Percentiles rank a stretch among this genome's conserved stretches.
Conservation (phyloP, 495 filamentous ascomycete genomes). For the Penicillium daleae region DNA sequence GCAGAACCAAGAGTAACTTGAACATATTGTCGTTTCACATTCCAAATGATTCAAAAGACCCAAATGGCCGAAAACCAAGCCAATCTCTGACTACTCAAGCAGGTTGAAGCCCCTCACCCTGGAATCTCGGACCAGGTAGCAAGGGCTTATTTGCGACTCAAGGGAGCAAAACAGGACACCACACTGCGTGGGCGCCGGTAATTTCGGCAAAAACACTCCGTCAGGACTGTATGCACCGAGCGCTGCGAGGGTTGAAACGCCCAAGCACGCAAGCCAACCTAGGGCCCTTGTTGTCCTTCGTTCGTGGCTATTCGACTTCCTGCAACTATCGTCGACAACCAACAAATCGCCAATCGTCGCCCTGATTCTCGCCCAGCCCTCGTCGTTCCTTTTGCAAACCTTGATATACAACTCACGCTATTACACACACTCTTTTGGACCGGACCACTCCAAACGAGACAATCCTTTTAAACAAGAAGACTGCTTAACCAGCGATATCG, state of each 20-base stretch:
- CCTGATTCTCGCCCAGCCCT: constrained; percentile 24
- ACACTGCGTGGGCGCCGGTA: not conserved
- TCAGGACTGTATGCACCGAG: not conserved
- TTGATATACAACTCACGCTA: constrained; percentile 6
- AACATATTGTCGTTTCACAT: not conserved
- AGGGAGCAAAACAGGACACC: not conserved
- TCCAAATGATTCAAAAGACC: constrained; percentile 5
- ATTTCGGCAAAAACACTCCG: not conserved
- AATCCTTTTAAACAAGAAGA: not conserved
- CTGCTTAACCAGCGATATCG: not conserved
- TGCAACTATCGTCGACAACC: constrained; percentile 17
- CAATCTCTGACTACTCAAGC: not conserved
- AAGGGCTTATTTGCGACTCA: not conserved
- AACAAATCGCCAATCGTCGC: constrained; percentile 6
- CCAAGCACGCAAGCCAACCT: constrained; percentile 3
- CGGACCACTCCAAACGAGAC: constrained; percentile 1
- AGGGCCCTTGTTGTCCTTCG: not conserved
- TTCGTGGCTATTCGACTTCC: not conserved
- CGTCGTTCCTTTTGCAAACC: constrained; percentile 24
- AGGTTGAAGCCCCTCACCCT: not conserved
- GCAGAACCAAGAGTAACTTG: too few relatives aligned
- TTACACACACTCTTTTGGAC: constrained; percentile 18
- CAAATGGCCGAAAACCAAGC: not conserved
- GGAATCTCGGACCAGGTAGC: not conserved
- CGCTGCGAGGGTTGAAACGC: constrained; percentile 1